Base-by-base conservation (phyloP, 805 yeast genomes). In the Allodekkera sacchari region DNA sequence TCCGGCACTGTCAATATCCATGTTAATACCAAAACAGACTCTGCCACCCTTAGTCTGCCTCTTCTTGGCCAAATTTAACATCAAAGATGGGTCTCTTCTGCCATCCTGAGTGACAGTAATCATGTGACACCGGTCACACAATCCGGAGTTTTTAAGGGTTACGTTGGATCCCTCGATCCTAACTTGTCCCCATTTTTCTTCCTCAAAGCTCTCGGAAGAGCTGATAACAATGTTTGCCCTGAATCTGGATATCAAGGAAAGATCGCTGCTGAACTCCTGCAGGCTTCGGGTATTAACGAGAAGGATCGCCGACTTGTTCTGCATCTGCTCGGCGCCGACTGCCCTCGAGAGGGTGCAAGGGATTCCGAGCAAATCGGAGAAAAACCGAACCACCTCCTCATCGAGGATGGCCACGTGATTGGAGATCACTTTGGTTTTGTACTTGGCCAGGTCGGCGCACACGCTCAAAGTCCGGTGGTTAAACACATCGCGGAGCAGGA, bases 51-150 rank as follows among this genome's bases (percentile, higher is more conserved):
- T 28, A n/a, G n/a, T n/a, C 31, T 59, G 58, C 17, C 71, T 45
- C 18, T 34, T 41, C 35, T 50, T 48, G 7, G 59, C 50, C 14
- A 66, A 41, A 17, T 52, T 50, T 31, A 50, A 43, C 34, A 52
- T 63, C 9, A 66, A 56, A 8, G 41, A 40, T 5, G 50, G 33
- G 36, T 60, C 59, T 17, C 49, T 33, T 13, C 38, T 36, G 2
- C 70, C 71, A n/a, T 55, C 46, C 6, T 44, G 46, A 15, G 62
- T 57, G 9, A 64, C 56, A 3, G 66, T 57, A n/a, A 66, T 55
- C 70, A 66, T 64, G 31, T 59, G 61, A 38, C 71, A 66, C 24
- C 71, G 42, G 15, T 59, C 53, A 36, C 71, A 66, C 19, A 45
- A 27, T 37, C 49, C 30, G 43, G 61, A 15, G 36, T 44, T 42